Conservation (phyloP, 2,329 filamentous ascomycete genomes). For the Aspergillus sp. region DNA sequence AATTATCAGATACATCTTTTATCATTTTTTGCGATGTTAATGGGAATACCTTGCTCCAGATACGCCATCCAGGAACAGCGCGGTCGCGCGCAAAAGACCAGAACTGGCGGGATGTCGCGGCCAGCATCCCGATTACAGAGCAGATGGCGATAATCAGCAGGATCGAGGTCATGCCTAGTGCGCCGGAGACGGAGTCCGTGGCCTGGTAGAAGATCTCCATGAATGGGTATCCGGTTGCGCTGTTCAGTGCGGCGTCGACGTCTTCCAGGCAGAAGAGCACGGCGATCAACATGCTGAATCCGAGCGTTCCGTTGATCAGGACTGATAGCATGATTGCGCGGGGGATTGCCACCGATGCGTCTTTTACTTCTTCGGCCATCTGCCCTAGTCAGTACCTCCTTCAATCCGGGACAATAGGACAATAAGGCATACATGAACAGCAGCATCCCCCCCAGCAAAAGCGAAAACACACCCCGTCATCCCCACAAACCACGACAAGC, state of each 20-base stretch:
- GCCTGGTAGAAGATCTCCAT: constrained; percentile 52
- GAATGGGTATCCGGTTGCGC: constrained; percentile 47
- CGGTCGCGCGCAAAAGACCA: constrained; percentile 47
- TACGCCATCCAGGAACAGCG: background rate
- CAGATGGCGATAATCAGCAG: constrained; percentile 28
- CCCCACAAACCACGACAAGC: constrained; percentile 44
- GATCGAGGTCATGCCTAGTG: constrained; percentile 46
- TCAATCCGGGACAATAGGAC: too few relatives aligned
- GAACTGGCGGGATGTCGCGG: constrained; percentile 36
- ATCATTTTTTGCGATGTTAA: too few relatives aligned
- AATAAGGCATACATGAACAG: constrained; percentile 21
- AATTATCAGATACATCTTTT: too few relatives aligned
- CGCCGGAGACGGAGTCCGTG: constrained; percentile 40
- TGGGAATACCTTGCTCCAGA: background rate
- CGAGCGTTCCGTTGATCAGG: constrained; percentile 30
- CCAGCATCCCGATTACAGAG: constrained; percentile 34
- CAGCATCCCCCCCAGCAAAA: constrained; percentile 32
- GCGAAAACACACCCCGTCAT: constrained; percentile 47
- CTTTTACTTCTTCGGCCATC: constrained; percentile 5
- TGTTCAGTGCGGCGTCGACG: constrained; percentile 36
- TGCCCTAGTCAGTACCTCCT: background rate
- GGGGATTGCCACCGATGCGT: background rate
- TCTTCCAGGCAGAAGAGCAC: constrained; percentile 45
- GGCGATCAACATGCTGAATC: constrained; percentile 39
- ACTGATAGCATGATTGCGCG: constrained; percentile 18